phyloP scores from a whole-genome alignment of 352 stramenopile species.

The Globisporangium rhizosaccharum region DNA sequence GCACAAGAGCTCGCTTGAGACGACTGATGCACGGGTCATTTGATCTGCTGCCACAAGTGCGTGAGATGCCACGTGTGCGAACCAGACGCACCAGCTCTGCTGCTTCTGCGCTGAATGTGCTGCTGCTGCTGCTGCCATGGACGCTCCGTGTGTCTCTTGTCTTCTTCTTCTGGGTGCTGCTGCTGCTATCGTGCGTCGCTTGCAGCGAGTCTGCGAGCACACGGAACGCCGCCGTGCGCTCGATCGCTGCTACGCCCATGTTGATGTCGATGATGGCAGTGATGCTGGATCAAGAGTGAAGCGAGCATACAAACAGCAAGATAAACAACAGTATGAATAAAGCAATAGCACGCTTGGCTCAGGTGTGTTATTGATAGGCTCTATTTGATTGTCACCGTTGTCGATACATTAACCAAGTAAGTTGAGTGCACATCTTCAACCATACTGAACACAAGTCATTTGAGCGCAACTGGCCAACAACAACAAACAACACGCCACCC shows the following conservation, averaged over 20 bases:
- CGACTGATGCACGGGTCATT: background rate
- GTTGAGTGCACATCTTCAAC: too few species aligned
- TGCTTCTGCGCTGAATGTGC: constrained; percentile 6
- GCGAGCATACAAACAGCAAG: too few species aligned
- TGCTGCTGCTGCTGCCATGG: background rate
- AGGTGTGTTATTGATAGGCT: too few species aligned
- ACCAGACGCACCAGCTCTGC: constrained; percentile 11
- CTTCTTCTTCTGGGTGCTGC: background rate
- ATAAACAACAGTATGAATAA: too few species aligned
- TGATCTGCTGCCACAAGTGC: background rate
- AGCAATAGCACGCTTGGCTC: too few species aligned
- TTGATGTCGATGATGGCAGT: background rate
- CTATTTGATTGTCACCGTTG: too few species aligned
- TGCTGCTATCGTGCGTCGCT: background rate
- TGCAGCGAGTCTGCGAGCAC: background rate
- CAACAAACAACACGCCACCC: too few species aligned
- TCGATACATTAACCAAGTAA: too few species aligned
- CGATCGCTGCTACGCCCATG: background rate
- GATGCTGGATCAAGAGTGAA: too few species aligned
- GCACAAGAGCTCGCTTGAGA: background rate
- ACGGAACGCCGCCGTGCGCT: background rate
- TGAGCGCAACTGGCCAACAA: too few species aligned
- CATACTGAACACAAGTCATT: too few species aligned
- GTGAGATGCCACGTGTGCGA: background rate
- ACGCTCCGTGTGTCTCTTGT: background rate